These are phyloP conservation scores for Tieghemostelium lacteum DNA, from an alignment of 78 protist species.

Conservation along the genomic window DNA sequence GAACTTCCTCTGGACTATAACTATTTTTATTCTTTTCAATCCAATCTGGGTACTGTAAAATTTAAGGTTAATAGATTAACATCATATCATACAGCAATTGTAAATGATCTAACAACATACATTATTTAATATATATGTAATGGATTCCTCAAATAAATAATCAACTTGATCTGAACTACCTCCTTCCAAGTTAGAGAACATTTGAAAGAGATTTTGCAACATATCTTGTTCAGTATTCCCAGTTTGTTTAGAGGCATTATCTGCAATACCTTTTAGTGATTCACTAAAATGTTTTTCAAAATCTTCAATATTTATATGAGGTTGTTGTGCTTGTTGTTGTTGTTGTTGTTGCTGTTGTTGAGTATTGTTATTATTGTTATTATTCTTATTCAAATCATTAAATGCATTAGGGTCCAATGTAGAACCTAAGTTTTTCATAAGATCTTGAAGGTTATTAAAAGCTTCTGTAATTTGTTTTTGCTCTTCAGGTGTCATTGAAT, in stretches of 20 bases:
- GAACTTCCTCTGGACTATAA: constrained; percentile 41
- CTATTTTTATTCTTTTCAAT: constrained; percentile 50
- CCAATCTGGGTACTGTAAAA: constrained; percentile 53
- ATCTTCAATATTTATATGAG: constrained; percentile 25
- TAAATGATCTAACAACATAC: not conserved
- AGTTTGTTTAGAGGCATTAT: constrained; percentile 17
- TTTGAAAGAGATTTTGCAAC: not conserved
- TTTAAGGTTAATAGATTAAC: not conserved
- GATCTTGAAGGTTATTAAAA: not conserved
- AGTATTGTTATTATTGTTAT: not conserved
- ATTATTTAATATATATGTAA: constrained; percentile 28
- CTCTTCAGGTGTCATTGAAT: constrained; percentile 1
- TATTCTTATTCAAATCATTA: not conserved
- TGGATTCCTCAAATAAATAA: constrained; percentile 44
- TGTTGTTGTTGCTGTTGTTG: not conserved
- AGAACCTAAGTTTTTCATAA: not conserved
- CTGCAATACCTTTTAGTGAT: constrained; percentile 31
- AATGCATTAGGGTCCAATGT: not conserved
- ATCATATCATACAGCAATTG: not conserved
- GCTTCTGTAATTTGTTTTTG: not conserved
- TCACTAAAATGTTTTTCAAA: constrained; percentile 28
- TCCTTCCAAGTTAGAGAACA: not conserved
- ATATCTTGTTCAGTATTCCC: not conserved
- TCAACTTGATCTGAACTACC: constrained; percentile 3
- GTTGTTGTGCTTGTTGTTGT: not conserved